These are phyloP conservation scores for Santalum album DNA, from an alignment of 164 flowering plant species.

Conservation along the genomic window DNA sequence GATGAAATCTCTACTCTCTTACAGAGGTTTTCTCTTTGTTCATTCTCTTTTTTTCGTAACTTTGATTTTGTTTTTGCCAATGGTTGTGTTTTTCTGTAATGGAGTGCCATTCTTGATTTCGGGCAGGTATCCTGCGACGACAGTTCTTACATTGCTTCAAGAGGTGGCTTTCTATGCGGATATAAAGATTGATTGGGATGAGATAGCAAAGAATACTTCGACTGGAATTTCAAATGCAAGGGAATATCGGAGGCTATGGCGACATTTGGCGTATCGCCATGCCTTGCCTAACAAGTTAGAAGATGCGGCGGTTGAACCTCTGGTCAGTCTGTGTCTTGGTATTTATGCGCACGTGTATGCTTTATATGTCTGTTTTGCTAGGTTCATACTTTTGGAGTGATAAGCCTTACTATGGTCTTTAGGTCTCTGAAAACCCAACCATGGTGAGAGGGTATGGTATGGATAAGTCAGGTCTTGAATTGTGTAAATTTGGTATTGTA, in stretches of 20 bases:
- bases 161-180: conserved; percentile 55
- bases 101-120: conserved; percentile 3
- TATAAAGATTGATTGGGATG: conserved; percentile 62
- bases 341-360: not conserved
- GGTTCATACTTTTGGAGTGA: not conserved
- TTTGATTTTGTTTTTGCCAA: conserved; percentile 1
- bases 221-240: conserved; percentile 77
- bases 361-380: too few species aligned
- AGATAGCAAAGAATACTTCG: conserved; percentile 51
- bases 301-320: conserved; percentile 36
- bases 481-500: too few species aligned
- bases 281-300: conserved; percentile 36
- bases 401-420: not conserved
- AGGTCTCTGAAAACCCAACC: not conserved
- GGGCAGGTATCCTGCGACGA: conserved; percentile 54
- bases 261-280: conserved; percentile 78
- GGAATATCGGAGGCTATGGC: conserved; percentile 94
- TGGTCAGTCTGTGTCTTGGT: conserved; percentile 37
- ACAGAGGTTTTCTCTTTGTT: conserved; percentile 32
- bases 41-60: not conserved
- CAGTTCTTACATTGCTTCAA: conserved; percentile 58
- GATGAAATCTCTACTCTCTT: conserved; percentile 42
- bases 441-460: too few species aligned
- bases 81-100: not conserved
- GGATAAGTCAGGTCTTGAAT: too few species aligned